These are phyloP conservation scores for Ganoderma boninense DNA, from an alignment of 1,284 basidiomycete species.

Conservation along the genomic window DNA sequence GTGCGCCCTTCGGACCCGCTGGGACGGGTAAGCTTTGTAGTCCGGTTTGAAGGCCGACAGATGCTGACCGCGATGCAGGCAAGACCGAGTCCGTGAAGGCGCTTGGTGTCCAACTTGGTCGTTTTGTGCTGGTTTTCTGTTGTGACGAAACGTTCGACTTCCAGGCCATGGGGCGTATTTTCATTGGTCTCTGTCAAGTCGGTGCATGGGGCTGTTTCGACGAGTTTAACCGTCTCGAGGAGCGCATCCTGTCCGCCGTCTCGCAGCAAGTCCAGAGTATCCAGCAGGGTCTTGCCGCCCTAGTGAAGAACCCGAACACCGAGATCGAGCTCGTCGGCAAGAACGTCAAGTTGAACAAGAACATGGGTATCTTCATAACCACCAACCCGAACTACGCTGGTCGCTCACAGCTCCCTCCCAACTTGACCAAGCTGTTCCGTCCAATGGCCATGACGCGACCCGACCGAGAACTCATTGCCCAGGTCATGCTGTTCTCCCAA, in stretches of 20 bases:
- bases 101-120: slow-evolving; percentile 95
- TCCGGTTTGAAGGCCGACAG: neutral
- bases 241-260: slow-evolving; percentile 96
- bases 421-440: slow-evolving; percentile 95
- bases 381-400: slow-evolving; percentile 99
- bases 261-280: slow-evolving; percentile 99
- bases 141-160: slow-evolving; percentile 99
- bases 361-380: slow-evolving; percentile 97
- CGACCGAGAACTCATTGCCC: slow-evolving; percentile 97
- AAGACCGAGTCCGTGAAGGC: slow-evolving; percentile 99
- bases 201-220: slow-evolving; percentile 99
- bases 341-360: slow-evolving; percentile 90
- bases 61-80: slow-evolving; percentile 54
- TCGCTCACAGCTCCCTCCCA: slow-evolving; percentile 96
- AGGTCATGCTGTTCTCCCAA: slow-evolving; percentile 99
- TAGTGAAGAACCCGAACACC: slow-evolving; percentile 83
- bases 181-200: slow-evolving; percentile 97
- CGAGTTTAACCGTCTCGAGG: slow-evolving; percentile 98
- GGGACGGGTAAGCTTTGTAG: slow-evolving; percentile 78
- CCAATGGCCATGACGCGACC: slow-evolving; percentile 99
- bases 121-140: slow-evolving; percentile 98
- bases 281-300: slow-evolving; percentile 90
- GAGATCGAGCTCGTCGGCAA: slow-evolving; percentile 98
- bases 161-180: slow-evolving; percentile 99
- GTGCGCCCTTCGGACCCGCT: slow-evolving; percentile 97